Evolutionary conservation across 495 filamentous ascomycete species (phyloP).

Genomic region (Penicillium cataractarum): DNA sequence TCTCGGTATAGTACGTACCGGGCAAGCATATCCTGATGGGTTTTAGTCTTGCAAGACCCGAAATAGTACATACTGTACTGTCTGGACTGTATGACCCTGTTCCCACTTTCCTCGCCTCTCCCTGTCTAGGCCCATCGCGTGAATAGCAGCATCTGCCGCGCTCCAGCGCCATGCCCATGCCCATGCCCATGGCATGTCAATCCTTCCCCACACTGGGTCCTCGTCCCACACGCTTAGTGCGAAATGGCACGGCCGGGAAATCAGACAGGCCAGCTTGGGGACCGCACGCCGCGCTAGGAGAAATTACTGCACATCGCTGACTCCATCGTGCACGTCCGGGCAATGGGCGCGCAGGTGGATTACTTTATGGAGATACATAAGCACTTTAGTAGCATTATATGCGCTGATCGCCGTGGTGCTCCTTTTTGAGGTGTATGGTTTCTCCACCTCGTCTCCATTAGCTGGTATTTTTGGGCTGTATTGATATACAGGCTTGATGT

Average conservation of each 20-base stretch:
- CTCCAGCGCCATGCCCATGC: too few relatives aligned
- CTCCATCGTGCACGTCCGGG: not conserved
- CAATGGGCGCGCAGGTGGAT: constrained; percentile 2
- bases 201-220: constrained; percentile 15
- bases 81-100: too few relatives aligned
- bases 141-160: not conserved
- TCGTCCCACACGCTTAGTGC: not conserved
- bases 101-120: not conserved
- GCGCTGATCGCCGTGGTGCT: constrained; percentile 10
- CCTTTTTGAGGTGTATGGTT: constrained; percentile 4
- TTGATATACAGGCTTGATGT: not conserved
- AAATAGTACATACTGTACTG: too few relatives aligned
- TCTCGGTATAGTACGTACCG: too few relatives aligned
- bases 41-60: not conserved
- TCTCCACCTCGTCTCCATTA: not conserved
- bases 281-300: constrained; percentile 8
- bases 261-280: not conserved
- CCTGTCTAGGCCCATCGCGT: not conserved
- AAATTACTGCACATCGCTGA: constrained; percentile 23
- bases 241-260: not conserved
- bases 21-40: too few relatives aligned
- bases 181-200: constrained; percentile 16
- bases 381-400: too few relatives aligned
- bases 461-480: not conserved
- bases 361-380: too few relatives aligned